Evolutionary conservation across 169 alveolate species (phyloP).

Genomic region (Eimeria falciformis): DNA sequence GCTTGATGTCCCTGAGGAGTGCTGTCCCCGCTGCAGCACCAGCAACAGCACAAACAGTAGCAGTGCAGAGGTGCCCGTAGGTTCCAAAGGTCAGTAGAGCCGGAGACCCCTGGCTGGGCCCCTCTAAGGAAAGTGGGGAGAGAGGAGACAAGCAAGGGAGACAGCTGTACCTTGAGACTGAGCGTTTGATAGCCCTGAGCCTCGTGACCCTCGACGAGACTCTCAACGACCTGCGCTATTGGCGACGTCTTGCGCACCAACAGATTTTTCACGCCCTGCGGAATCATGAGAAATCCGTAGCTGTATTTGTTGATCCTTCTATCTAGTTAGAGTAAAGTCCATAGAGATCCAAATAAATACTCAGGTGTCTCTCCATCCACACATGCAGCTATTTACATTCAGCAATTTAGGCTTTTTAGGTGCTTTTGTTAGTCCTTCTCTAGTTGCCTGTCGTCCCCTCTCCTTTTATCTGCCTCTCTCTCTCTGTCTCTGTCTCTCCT

Average conservation of each 20-base stretch:
- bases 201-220: conserved; percentile 39
- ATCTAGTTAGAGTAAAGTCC: too few relatives aligned
- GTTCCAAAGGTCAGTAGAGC: neutral
- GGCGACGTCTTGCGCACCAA: conserved; percentile 38
- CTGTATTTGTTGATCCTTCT: too few relatives aligned
- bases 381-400: too few relatives aligned
- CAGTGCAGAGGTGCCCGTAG: neutral
- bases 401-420: too few relatives aligned
- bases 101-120: too few relatives aligned
- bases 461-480: too few relatives aligned
- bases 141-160: neutral
- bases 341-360: too few relatives aligned
- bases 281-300: neutral
- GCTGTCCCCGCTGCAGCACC: conserved; percentile 62
- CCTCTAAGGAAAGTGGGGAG: too few relatives aligned
- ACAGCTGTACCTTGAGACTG: neutral
- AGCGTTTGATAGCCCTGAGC: neutral
- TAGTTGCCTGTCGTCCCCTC: too few relatives aligned
- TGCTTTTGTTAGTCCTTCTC: too few relatives aligned
- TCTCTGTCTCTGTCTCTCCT: too few relatives aligned
- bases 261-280: conserved; percentile 44
- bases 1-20: conserved; percentile 13
- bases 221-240: conserved; percentile 22
- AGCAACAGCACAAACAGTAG: conserved; percentile 26
- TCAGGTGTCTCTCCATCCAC: too few relatives aligned